Percentiles rank a stretch among this genome's conserved stretches.
Conservation (phyloP, 345 rosid genomes). For the Gynandropsis gynandra region DNA sequence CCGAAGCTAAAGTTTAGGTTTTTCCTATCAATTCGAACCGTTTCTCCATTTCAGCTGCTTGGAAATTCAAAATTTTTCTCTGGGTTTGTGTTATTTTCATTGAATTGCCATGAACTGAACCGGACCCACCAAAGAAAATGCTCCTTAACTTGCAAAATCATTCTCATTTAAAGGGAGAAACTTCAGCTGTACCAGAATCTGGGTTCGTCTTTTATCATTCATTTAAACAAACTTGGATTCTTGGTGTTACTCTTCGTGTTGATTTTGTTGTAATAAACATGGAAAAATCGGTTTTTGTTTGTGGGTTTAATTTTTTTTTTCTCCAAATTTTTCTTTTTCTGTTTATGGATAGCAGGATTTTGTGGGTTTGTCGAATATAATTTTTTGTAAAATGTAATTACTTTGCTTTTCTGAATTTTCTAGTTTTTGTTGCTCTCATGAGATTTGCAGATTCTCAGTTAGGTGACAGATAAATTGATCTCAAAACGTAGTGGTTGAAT, state of each 20-base stretch:
- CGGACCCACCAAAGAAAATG: conserved; percentile 19
- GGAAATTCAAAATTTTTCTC: background rate
- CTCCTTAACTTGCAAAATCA: conserved; percentile 18
- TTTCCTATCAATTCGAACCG: background rate
- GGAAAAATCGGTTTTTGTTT: conserved; percentile 4
- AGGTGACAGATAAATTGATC: background rate
- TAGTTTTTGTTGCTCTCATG: conserved; percentile 3
- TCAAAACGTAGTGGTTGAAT: background rate
- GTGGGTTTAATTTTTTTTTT: background rate
- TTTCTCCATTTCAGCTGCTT: background rate
- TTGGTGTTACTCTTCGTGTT: conserved; percentile 1
- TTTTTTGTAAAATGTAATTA: background rate
- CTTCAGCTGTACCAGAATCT: background rate
- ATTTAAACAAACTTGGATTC: background rate
- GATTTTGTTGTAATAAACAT: background rate
- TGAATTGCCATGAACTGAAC: conserved; percentile 5
- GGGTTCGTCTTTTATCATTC: conserved; percentile 7
- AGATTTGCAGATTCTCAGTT: conserved; percentile 10
- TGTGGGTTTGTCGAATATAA: background rate
- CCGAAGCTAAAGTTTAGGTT: background rate
- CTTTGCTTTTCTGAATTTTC: background rate
- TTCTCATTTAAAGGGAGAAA: background rate
- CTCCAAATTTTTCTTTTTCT: background rate
- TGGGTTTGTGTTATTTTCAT: conserved; percentile 13
- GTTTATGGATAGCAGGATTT: background rate